A percentile compares a stretch with the other conserved stretches of the same genome.
phyloP scores from a whole-genome alignment of 2,329 filamentous ascomycete species.

The Ceratocystis alfenasii region DNA sequence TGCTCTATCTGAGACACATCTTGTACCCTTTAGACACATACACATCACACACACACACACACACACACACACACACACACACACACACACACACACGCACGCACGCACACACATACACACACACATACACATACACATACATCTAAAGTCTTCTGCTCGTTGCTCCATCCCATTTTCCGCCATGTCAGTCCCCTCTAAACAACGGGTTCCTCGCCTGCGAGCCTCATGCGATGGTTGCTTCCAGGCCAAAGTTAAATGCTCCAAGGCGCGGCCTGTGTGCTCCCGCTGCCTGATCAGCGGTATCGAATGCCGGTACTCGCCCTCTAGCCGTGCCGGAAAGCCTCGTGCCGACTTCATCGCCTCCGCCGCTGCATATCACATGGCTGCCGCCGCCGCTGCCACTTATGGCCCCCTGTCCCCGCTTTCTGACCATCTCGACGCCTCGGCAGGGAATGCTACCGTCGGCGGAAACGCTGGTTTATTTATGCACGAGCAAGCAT shows the following conservation, averaged over 20 bases:
- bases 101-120: accelerated
- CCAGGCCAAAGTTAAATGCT: conserved; percentile 45
- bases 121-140: too few species aligned
- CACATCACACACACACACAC: too few species aligned
- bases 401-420: conserved; percentile 8
- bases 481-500: conserved; percentile 12
- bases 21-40: neutral
- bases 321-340: conserved; percentile 37
- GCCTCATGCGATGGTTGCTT: conserved; percentile 45
- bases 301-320: conserved; percentile 41
- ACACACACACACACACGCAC: too few species aligned
- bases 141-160: neutral
- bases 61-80: too few species aligned
- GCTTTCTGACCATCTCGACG: conserved; percentile 1
- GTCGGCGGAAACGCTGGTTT: neutral
- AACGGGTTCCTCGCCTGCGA: conserved; percentile 34
- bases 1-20: neutral
- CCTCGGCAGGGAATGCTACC: neutral
- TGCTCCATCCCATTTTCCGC: neutral
- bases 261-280: conserved; percentile 42
- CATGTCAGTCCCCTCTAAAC: conserved; percentile 25
- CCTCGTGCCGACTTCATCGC: conserved; percentile 17
- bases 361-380: conserved; percentile 8
- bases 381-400: neutral
- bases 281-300: conserved; percentile 40